These are phyloP conservation scores for Kalanchoe fedtschenkoi DNA, from an alignment of 164 flowering plant species.

Conservation along the genomic window DNA sequence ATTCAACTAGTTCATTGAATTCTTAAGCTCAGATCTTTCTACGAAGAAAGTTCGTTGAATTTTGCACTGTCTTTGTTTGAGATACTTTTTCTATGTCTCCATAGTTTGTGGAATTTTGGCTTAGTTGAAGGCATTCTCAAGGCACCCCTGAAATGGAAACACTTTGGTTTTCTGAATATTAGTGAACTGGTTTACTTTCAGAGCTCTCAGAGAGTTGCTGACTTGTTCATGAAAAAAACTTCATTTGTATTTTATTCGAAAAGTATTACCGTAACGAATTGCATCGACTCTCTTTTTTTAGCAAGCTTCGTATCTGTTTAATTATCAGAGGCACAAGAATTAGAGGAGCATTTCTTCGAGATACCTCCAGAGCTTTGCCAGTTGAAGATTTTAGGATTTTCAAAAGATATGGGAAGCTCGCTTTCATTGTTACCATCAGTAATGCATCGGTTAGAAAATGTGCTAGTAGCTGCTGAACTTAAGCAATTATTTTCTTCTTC, in stretches of 20 bases:
- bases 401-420: slow-evolving; percentile 92
- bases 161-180: not conserved
- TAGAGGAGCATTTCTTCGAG: slow-evolving; percentile 69
- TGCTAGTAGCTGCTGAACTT: slow-evolving; percentile 88
- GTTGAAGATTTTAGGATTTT: slow-evolving; percentile 71
- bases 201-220: not conserved
- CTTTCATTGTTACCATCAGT: slow-evolving; percentile 81
- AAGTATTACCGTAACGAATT: not conserved
- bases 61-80: not conserved
- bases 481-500: slow-evolving; percentile 49
- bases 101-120: not conserved
- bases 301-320: not conserved
- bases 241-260: not conserved
- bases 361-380: slow-evolving; percentile 85
- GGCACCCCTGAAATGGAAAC: not conserved
- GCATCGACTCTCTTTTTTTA: not conserved
- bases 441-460: slow-evolving; percentile 83
- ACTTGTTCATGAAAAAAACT: not conserved
- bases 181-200: not conserved
- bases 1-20: not conserved
- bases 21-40: too few species aligned
- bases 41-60: not conserved
- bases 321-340: slow-evolving; percentile 41
- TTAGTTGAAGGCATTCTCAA: not conserved
- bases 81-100: not conserved